These are phyloP conservation scores for Triadica sebifera DNA, from an alignment of 345 rosid genomes.

Conservation along the genomic window DNA sequence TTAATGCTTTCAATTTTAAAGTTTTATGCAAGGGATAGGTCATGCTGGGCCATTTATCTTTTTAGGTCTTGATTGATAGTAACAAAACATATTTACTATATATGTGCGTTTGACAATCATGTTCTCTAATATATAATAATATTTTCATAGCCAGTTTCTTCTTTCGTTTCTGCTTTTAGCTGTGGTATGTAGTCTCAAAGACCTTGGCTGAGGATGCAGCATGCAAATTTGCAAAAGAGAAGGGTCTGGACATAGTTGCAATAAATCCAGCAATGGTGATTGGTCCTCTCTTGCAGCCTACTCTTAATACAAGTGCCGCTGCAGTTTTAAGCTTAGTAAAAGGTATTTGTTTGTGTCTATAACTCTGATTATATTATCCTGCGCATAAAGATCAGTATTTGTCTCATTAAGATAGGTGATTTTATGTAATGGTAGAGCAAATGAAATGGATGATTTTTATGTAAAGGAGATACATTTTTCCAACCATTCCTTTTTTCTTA, in stretches of 20 bases:
- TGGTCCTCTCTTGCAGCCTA: conserved; percentile 90
- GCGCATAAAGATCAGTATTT: background rate
- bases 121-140: background rate
- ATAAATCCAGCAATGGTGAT: conserved; percentile 89
- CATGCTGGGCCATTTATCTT: too few relatives aligned
- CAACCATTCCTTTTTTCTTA: background rate
- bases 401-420: background rate
- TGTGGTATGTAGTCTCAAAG: conserved; percentile 85
- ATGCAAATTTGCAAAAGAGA: conserved; percentile 79
- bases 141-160: background rate
- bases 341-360: conserved; percentile 40
- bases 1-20: background rate
- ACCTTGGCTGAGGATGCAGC: conserved; percentile 89
- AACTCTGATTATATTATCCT: background rate
- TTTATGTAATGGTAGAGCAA: background rate
- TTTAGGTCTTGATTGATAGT: too few relatives aligned
- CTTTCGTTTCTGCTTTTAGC: conserved; percentile 29
- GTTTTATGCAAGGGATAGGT: background rate
- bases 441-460: background rate
- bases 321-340: conserved; percentile 69
- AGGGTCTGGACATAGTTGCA: conserved; percentile 62
- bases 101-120: too few relatives aligned
- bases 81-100: background rate
- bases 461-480: background rate
- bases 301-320: conserved; percentile 88